Base-by-base conservation (phyloP, 352 stramenopile species). In the Globisporangium ultimum region DNA sequence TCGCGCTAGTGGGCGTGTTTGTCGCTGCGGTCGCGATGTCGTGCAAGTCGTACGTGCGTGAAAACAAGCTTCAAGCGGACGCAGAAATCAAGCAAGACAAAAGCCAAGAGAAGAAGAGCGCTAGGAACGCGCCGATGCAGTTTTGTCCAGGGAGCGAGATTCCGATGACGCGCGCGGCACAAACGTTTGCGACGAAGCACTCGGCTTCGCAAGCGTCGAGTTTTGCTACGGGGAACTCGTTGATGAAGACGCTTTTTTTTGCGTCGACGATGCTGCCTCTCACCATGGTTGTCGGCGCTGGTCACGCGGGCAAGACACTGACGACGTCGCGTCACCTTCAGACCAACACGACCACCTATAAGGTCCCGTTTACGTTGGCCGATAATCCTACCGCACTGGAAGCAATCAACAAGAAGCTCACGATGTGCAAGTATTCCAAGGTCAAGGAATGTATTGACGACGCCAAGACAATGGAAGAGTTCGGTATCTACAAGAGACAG, bases 401-500 rank as follows among this genome's bases (percentile, higher is more conserved):
- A 18, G 18, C 60, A 17, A 51, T 80, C 42, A 22, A 63, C n/a
- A 46, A 59, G n/a, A 55, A 82, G 46, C 67, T 86, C 10, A 74
- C 71, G 49, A 76, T 67, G 66, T 89, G 80, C 69, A 84, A 58
- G 50, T 89, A 87, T 62, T 85, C 80, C 20, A 84, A 84, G 32
- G 73, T 69, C 46, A 58, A 79, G 18, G 62, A 82, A 45, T 89
- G 80, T 55, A 70, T 88, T 46, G 52, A 82, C 43, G 60, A 83
- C 48, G 70, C 73, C 0, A 63, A 59, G 48, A 60, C 57, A 0
- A 58, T 80, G 24, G 32, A 60, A 0, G 71, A 72, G 21, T 67
- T 88, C 53, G 76, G 75, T 3, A 28, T 57, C 17, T 78, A 76
- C 36, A 65, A 74, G 32, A 76, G 72, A 18, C 66, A 58, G 0